Percentiles rank a stretch among this genome's conserved stretches.
phyloP scores from a whole-genome alignment of 2,329 filamentous ascomycete species.

The Curvularia spicifera region DNA sequence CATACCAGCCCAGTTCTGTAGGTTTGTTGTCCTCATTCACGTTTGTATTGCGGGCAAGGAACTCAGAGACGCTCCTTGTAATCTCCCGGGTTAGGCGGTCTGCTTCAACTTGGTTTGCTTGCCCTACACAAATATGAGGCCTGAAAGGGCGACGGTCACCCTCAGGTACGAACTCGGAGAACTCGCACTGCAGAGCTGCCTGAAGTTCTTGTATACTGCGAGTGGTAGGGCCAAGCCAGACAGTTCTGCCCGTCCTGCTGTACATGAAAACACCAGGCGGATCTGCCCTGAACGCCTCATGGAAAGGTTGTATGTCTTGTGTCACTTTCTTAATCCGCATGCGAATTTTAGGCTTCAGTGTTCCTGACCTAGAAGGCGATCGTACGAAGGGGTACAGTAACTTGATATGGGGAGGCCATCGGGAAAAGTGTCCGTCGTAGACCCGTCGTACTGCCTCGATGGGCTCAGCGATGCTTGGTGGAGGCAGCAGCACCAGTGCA shows the following conservation, averaged over 20 bases:
- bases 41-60: not conserved
- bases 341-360: constrained; percentile 29
- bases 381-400: constrained; percentile 41
- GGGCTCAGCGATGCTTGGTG: constrained; percentile 27
- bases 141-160: constrained; percentile 29
- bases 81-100: constrained; percentile 25
- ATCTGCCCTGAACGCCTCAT: constrained; percentile 30
- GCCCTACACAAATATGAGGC: constrained; percentile 39
- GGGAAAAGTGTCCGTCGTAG: constrained; percentile 35
- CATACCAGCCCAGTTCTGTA: constrained; percentile 28
- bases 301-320: constrained; percentile 25
- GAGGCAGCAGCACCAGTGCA: constrained; percentile 36
- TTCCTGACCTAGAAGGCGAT: constrained; percentile 22
- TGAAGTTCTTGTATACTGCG: constrained; percentile 28
- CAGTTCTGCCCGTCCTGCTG: constrained; percentile 29
- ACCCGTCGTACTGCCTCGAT: constrained; percentile 35
- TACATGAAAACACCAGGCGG: constrained; percentile 28
- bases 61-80: constrained; percentile 19
- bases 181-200: constrained; percentile 35
- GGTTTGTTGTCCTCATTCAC: constrained; percentile 3
- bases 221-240: constrained; percentile 34
- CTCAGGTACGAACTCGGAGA: constrained; percentile 30
- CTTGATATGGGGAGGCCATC: constrained; percentile 44
- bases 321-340: constrained; percentile 30
- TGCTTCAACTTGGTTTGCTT: constrained; percentile 22